Evolutionary conservation across 106 monocot genomes (phyloP), one percentile per base, ranked within the genome.

Genomic region (Dendrobium chrysotoxum): DNA sequence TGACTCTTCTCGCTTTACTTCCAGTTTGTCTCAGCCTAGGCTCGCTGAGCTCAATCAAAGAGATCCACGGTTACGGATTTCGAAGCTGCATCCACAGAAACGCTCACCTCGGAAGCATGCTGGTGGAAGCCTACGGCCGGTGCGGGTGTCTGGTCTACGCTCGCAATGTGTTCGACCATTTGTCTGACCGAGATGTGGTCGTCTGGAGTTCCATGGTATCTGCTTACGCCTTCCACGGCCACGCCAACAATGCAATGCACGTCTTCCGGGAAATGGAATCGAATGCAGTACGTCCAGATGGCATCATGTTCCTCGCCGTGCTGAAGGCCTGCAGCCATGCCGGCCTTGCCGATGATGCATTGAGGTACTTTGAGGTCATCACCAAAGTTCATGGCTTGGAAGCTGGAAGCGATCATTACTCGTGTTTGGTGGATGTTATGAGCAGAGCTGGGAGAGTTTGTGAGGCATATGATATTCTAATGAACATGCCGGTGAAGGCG

Each of bases 361-460:
- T 88, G 75, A 71, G 72, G 23, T 95, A 89, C 68, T 88, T 95
- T 16, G 87, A 82, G 40, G 21, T 87, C 28, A 79, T 95, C 79
- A 82, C 79, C 12, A 57, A 81, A 72, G 47, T 38, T 3, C 90
- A 87, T 21, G 81, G 81, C 10, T 42, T 90, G 30, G 82, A 85
- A 41, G 84, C 90, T 3, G 57, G 83, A 47, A 83, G 86, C 40
- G 89, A 90, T 25, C 95, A 95, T 70, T 92, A 88, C 40, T 88
- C 92, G 0, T 95, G 92, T 75, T 84, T 95, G 87, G 95, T 95
- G 42, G 95, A 95, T 82, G 92, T 89, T 11, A 77, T 92, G 90
- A 85, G 90, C 47, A 80, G 95, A 15, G 90, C 92, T 20, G 95
- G 95, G 80, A 81, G 90, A 80, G 78, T 95, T 75, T 40, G 67